Percentiles rank a stretch among this genome's conserved stretches.
Conservation (phyloP, 139 green algal species). For the Volvox africanus region DNA sequence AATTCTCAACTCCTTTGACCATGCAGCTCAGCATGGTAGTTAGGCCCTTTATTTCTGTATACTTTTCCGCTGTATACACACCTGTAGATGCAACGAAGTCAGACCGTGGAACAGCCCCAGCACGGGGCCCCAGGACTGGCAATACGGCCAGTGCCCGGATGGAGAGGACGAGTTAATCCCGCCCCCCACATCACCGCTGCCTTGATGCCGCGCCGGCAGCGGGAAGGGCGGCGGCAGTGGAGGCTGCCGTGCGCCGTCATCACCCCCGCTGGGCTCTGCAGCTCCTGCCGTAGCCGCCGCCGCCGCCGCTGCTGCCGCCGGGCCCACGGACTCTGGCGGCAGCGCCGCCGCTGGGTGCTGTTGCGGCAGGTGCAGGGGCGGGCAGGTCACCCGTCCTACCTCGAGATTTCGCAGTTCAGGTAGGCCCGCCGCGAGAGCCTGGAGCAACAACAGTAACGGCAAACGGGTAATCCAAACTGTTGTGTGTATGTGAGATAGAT, state of each 20-base stretch:
- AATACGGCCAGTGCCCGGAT: not conserved
- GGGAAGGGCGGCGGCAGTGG: not conserved
- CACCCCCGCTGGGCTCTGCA: too few relatives aligned
- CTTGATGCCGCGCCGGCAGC: too few relatives aligned
- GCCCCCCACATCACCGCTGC: not conserved
- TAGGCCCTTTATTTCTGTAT: too few relatives aligned
- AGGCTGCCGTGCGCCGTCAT: not conserved
- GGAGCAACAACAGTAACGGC: not conserved
- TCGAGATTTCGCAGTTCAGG: not conserved
- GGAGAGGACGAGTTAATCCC: not conserved
- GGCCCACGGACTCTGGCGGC: too few relatives aligned
- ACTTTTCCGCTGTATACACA: not conserved
- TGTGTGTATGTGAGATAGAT: too few relatives aligned
- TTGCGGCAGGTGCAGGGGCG: not conserved
- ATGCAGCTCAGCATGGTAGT: too few relatives aligned
- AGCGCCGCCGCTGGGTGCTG: not conserved
- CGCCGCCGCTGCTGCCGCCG: not conserved
- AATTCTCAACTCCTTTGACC: too few relatives aligned
- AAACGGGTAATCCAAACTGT: too few relatives aligned
- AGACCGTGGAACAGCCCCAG: conserved; percentile 2
- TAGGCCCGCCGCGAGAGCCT: not conserved
- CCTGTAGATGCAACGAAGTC: conserved; percentile 25
- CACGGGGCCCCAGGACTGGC: not conserved
- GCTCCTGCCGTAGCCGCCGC: not conserved
- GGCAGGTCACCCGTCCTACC: conserved; percentile 27